phyloP scores from a whole-genome alignment of 768 basidiomycete species.

The Kwoniella heveanensis region DNA sequence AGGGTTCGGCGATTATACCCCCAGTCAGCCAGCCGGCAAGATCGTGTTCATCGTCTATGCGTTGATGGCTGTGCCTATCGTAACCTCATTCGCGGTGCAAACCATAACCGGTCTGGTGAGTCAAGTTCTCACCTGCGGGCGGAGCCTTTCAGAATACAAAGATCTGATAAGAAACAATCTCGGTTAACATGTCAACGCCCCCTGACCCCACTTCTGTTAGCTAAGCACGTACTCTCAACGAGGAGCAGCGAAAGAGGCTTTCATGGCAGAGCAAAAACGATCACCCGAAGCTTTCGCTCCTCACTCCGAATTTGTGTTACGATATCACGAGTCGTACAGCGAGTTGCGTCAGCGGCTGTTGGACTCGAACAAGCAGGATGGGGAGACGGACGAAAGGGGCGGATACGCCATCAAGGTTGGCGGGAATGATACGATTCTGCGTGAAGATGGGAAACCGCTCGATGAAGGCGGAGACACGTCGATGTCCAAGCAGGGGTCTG shows the following conservation, averaged over 20 bases:
- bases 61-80: conserved; percentile 55
- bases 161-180: too few species aligned
- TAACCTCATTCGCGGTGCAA: conserved; percentile 55
- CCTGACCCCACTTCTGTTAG: conserved; percentile 7
- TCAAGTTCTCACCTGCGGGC: too few species aligned
- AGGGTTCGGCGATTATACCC: conserved; percentile 54
- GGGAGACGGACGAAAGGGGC: neutral
- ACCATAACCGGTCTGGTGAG: conserved; percentile 48
- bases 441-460: neutral
- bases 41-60: conserved; percentile 55
- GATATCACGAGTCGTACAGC: conserved; percentile 37
- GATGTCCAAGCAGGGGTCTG: neutral
- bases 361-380: neutral
- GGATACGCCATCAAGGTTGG: neutral
- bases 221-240: conserved; percentile 46
- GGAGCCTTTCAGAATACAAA: too few species aligned
- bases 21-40: conserved; percentile 40
- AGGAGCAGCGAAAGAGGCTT: conserved; percentile 16
- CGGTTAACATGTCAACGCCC: too few species aligned
- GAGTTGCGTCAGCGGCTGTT: conserved; percentile 23
- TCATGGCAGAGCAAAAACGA: conserved; percentile 17
- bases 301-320: conserved; percentile 44
- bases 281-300: conserved; percentile 34
- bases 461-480: neutral
- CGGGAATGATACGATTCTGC: neutral